phyloP scores from a whole-genome alignment of 345 rosid genomes.

The Gossypium rotundifolium region DNA sequence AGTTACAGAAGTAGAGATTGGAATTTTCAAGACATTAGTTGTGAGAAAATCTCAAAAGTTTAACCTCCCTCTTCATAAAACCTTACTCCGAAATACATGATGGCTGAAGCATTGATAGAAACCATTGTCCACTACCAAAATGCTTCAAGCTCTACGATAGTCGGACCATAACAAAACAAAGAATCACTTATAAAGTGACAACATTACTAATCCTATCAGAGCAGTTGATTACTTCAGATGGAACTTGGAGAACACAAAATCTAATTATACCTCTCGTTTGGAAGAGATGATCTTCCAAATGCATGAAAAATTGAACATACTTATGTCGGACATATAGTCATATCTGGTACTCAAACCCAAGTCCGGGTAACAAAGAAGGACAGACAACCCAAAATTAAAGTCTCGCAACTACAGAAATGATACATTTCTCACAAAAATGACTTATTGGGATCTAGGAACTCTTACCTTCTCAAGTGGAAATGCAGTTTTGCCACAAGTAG shows the following conservation, averaged over 20 bases:
- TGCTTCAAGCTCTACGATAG: not conserved
- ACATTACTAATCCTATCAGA: not conserved
- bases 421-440: not conserved
- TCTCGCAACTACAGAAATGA: not conserved
- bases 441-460: conserved; percentile 5
- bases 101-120: not conserved
- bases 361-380: not conserved
- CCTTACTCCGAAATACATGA: not conserved
- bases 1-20: not conserved
- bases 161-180: not conserved
- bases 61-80: not conserved
- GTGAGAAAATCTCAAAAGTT: not conserved
- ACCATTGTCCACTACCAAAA: not conserved
- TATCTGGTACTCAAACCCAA: not conserved
- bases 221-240: not conserved
- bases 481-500: conserved; percentile 93
- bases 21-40: not conserved
- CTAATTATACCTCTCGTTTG: no score
- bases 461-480: conserved; percentile 95
- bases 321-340: not conserved
- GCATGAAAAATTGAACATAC: not conserved
- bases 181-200: not conserved
- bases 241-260: no score
- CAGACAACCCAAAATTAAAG: not conserved
- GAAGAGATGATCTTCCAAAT: not conserved